Base-by-base conservation (phyloP, 1,284 basidiomycete species). In the Trichosporon sp. region DNA sequence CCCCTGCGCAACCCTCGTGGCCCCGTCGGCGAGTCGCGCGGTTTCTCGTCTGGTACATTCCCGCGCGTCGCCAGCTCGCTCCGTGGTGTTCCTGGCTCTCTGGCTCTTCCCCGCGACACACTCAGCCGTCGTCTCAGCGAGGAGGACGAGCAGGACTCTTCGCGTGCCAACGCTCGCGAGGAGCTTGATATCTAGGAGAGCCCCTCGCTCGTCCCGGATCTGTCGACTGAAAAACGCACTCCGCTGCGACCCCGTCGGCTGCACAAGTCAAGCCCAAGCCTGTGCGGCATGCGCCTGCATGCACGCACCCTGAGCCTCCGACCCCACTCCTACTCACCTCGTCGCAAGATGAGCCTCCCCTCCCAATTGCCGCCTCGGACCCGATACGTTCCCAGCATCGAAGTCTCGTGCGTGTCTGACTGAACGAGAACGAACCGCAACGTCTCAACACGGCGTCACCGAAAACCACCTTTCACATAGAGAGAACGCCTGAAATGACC, bases 1-100 rank as follows among this genome's bases (percentile, higher is more conserved):
- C 78, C 78, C 18, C 72, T 79, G 51, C 71, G 80, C 9, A 81
- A 81, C 65, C 81, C 81, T 2, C 69, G 81, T 9, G 81, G 81
- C 31, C 81, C 81, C 4, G 78, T 77, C 2, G 79, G 79, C 62
- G 81, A 80, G 66, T 75, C 77, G n/a, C 68, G 73, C 44, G 73
- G 73, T 27, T 74, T 74, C 53, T 47, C 65, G 11, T 67, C 62
- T 12, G 72, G 65, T 8, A 66, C 63, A 47, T 64, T 70, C 44
- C 65, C 69, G 2, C 69, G 67, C 23, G 60, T 66, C 21, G 67
- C 69, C 18, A 65, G 44, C 58, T 72, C 71, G 65, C 65, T 72
- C n/a, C 71, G 71, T 11, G 71, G 71, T 34, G 71, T 72, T 3
- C 69, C 69, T 5, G 72, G 72, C 32, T 64, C 72, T 12, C 34